Evolutionary conservation across 345 rosid genomes (phyloP), one percentile per base, ranked within the genome.

Genomic region (Populus simonii): DNA sequence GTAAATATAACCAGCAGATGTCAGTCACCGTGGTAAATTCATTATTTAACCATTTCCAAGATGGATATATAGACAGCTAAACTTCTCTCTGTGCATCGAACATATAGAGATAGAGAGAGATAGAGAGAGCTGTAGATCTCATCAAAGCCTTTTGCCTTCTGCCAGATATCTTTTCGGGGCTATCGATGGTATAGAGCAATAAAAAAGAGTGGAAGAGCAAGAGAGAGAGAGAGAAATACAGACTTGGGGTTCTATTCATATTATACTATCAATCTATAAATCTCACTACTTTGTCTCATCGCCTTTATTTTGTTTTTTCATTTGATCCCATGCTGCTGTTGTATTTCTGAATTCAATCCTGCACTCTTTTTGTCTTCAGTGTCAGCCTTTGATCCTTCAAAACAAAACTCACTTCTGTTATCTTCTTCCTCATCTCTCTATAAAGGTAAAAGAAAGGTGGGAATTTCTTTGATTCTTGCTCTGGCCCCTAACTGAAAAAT

Each of bases 291-390:
- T 84, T 82, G 83, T 83, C 82, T 77, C 82, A 74, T 76, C 59
- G 33, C 53, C 59, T 66, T 20, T 43, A 11, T 47, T 76, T 74
- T 17, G 5, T 22, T 43, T 51, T 74, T 79, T 66, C 80, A 76
- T 87, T 79, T 79, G 85, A 82, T 85, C 87, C 83, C 74, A 79
- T 77, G 84, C 78, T 69, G 41, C 38, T 74, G 49, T 74, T 71
- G 27, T 27, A n/a, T 31, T 31, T 66, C 84, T 66, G 47, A 78
- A 59, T 73, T 74, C 79, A 68, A 78, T 81, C 82, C 75, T 71
- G 45, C 82, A 80, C 70, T 87, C 17, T 4, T 47, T 85, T 87
- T 89, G 88, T 84, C 88, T 86, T 83, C 88, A 61, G 81, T 71
- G 73, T 35, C 84, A 78, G 53, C 62, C 76, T 82, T 77, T 79